Conservation (phyloP, 495 filamentous ascomycete species). For the Aspergillus cristatus region DNA sequence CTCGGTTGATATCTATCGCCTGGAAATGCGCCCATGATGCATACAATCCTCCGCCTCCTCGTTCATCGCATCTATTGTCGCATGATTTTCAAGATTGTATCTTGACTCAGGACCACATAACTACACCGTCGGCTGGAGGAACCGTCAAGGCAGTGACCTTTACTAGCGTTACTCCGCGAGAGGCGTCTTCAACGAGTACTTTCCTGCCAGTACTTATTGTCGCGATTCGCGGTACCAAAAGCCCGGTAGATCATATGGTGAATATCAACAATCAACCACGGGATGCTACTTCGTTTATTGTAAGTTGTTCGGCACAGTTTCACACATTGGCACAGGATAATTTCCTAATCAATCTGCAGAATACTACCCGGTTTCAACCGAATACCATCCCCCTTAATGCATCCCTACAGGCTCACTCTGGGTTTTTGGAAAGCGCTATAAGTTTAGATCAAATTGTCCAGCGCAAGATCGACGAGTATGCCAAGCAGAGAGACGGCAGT, state of each 20-base stretch:
- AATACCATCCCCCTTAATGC: too few species aligned
- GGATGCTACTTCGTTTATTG: constrained; percentile 1
- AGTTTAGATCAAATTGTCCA: background rate
- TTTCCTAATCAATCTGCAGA: constrained; percentile 1
- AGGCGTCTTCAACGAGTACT: background rate
- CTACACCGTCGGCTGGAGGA: background rate
- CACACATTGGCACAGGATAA: too few species aligned
- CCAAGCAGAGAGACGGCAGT: background rate
- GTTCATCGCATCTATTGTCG: too few species aligned
- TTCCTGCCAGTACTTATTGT: background rate
- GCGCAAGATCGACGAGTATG: background rate
- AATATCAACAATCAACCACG: constrained; percentile 1
- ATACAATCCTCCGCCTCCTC: background rate
- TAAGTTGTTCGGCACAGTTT: background rate
- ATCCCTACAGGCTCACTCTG: constrained; percentile 1
- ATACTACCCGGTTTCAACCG: background rate
- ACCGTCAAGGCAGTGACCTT: constrained; percentile 3
- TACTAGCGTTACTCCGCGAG: background rate
- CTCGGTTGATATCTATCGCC: constrained; percentile 1
- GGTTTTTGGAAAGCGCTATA: constrained; percentile 2
- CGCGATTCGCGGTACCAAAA: constrained; percentile 2
- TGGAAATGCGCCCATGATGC: constrained; percentile 2
- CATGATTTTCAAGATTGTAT: background rate
- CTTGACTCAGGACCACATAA: background rate
- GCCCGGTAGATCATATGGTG: constrained; percentile 3